Evolutionary conservation across 1,139 yeast genomes (phyloP), one percentile per base, ranked within the genome.

Genomic region (Candida anutae): DNA sequence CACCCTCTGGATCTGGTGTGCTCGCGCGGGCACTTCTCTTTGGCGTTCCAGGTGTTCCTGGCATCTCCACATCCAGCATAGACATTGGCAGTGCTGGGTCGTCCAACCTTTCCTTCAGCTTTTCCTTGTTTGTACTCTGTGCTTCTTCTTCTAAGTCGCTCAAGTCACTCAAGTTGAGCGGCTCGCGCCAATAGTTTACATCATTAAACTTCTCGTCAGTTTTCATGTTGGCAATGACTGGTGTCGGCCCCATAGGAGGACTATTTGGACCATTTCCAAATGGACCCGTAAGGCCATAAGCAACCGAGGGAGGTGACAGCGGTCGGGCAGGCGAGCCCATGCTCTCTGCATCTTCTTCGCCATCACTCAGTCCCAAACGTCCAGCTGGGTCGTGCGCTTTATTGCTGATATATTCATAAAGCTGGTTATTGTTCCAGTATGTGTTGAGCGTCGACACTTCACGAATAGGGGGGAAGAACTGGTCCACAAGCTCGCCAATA

Each of bases 401-500:
- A 22, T 32, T 31, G 16, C 39, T 42, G 29, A 61, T 56, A 36
- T 57, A 61, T 30, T 58, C 56, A 34, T 50, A 47, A 33, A 57
- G 55, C 39, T 62, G 68, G 24, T 50, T 43, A 29, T 58, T 52
- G 34, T 61, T 57, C 63, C 68, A 60, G 33, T 59, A 58, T 4
- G 58, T 35, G 28, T 54, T 60, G 34, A 53, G 46, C 12, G 59
- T 58, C 13, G 53, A 50, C 5, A 62, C 55, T 30, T 53, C 54
- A 24, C 55, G 62, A 16, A 80, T 81, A 0, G 97, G 95, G 10
- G 99, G 99, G 68, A 93, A 93, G 51, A 88, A 88, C 52, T 90
- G 97, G 54, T 93, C 99, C 10, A 93, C 97, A 35, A 93, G 64
- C 51, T 90, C 97, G 23, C 94, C 87, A 50, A 93, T 90, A 40